Base-by-base conservation (phyloP, 1,284 basidiomycete genomes). In the Moniliophthora roreri region DNA sequence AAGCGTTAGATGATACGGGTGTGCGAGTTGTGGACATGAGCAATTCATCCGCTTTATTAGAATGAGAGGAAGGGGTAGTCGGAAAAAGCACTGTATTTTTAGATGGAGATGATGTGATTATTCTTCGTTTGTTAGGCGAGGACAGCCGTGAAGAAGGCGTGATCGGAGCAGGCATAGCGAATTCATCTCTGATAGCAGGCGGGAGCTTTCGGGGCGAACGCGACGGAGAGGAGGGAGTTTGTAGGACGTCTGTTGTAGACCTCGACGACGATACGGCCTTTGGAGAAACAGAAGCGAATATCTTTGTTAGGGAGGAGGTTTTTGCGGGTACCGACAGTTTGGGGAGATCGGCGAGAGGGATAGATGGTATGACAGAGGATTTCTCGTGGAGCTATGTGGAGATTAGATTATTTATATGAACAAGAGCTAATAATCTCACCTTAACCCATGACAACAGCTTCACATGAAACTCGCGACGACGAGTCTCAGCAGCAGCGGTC, bases 281-380 rank as follows among this genome's bases (percentile, higher is more conserved):
- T 24, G 89, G 87, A 50, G 88, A 90, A 15, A 82, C 76, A 46
- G 87, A 85, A 20, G 85, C 85, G 51, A 91, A 76, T 15, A 79
- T 77, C 18, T 81, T 80, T 6, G 88, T 89, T 42, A 91, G 72
- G 39, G 80, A 76, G 24, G 88, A 89, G 11, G 82, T 71, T 63
- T 86, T 86, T n/a, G 70, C 61, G 2, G 73, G 62, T 23, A 69
- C 60, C 35, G 73, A 66, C 35, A 91, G 75, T 46, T 74, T 67
- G 49, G 89, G 88, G 7, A 91, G 69, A 63, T 84, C 76, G 36
- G 87, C 85, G 54, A 80, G 62, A 35, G 89, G 89, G 44, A 91
- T 68, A 11, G 71, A 68, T 16, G 88, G 86, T n/a, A 83, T 58
- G 16, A 73, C 60, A 7, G 59, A 54, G 38, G 63, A 58, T 41